Evolutionary conservation across 768 basidiomycete genomes (phyloP).

Genomic region (Mycena vitilis): DNA sequence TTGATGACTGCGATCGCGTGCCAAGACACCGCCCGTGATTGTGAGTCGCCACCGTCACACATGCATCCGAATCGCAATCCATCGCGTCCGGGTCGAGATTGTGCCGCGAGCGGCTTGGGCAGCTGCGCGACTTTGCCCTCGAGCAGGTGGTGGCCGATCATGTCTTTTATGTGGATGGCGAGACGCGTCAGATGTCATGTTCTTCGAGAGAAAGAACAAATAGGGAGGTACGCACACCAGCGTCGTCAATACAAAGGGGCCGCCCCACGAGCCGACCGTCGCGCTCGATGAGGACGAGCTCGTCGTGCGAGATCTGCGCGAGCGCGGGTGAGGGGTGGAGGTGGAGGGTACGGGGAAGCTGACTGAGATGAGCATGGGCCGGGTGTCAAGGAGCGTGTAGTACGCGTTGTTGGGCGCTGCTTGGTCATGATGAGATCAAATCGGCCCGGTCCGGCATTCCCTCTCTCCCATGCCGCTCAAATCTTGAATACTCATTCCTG

Average conservation of each 20-base stretch:
- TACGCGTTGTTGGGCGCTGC: slow-evolving; percentile 19
- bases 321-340: slow-evolving; percentile 66
- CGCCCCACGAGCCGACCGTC: slow-evolving; percentile 84
- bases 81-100: slow-evolving; percentile 35
- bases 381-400: background rate
- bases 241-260: slow-evolving; percentile 72
- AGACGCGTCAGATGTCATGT: slow-evolving; percentile 7
- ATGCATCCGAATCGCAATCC: slow-evolving; percentile 11
- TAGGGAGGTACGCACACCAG: slow-evolving; percentile 56
- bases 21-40: slow-evolving; percentile 54
- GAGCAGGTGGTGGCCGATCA: slow-evolving; percentile 90
- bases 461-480: too few species aligned
- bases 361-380: slow-evolving; percentile 75
- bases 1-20: slow-evolving; percentile 77
- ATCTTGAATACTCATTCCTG: too few species aligned
- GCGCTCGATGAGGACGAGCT: slow-evolving; percentile 84
- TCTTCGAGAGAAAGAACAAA: background rate
- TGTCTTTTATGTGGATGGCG: slow-evolving; percentile 66
- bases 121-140: slow-evolving; percentile 86
- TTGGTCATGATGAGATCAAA: background rate
- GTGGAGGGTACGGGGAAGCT: slow-evolving; percentile 51
- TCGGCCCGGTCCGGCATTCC: too few species aligned
- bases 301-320: slow-evolving; percentile 80
- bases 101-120: slow-evolving; percentile 84
- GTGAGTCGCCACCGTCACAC: background rate